Base-by-base conservation (phyloP, 345 rosid species). In the Brassica incana region DNA sequence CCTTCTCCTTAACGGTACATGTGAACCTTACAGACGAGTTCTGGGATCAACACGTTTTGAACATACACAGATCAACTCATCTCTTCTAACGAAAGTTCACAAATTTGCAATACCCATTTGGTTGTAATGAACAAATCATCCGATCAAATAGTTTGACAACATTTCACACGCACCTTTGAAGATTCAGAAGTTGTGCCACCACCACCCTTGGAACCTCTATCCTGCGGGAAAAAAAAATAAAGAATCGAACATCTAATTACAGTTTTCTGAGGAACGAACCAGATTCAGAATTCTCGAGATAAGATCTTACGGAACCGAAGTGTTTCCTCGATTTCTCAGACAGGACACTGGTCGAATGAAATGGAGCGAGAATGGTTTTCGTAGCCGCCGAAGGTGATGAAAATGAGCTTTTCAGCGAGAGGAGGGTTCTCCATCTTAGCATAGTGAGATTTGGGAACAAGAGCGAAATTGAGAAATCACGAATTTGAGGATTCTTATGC, bases 331-430 rank as follows among this genome's bases (percentile, higher is more conserved):
- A 30, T 76, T 76, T 80, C 8, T 76, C 83, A 76, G 83, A 80
- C 27, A 80, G 9, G 33, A 80, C 83, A 65, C 64, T 50, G 1
- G 80, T 81, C 10, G 80, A 81, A 76, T 81, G 84, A 76, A 81
- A 76, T 48, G 70, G 74, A 45, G 70, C 65, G 50, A 71, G 60
- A 45, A 16, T 29, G 3, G 71, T 71, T 65, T 32, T 62, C 67
- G 35, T 14, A 25, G 16, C 5, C 7, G 71, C 2, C 4, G 71
- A 38, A 10, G 38, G 20, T 69, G 69, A 52, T 70, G 79, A 54
- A 5, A 29, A 43, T 23, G 74, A 76, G 69, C 48, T 71, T 71
- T 66, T 66, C 65, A 76, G 48, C 1, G 77, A 60, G 3, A 76
- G 11, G 69, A 81, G 12, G 20, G 6, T 81, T 71, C 77, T 71